Percentiles rank a stretch among this genome's conserved stretches.
These are phyloP conservation scores for Raffaelea albimanens DNA, from an alignment of 2,329 filamentous ascomycete species.

Conservation along the genomic window DNA sequence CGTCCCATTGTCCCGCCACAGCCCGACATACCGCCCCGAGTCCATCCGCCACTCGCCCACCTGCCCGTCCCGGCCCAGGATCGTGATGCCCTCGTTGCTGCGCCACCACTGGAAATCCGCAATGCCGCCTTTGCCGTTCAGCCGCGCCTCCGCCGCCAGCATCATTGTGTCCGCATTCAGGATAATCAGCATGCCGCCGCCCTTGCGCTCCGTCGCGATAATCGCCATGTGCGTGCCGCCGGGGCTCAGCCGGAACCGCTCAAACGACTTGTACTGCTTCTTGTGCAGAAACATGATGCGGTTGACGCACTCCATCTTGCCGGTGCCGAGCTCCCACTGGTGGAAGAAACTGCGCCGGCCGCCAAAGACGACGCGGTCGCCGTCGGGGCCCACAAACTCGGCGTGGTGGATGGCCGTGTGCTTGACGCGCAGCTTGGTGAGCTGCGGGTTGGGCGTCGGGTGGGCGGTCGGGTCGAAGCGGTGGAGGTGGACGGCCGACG, in stretches of 20 bases:
- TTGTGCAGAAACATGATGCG: constrained; percentile 64
- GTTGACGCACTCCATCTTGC: constrained; percentile 72
- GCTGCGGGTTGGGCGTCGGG: constrained; percentile 73
- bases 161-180: constrained; percentile 72
- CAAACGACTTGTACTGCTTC: constrained; percentile 83
- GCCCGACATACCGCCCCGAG: constrained; percentile 58
- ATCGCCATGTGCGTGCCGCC: constrained; percentile 81
- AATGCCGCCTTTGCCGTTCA: constrained; percentile 75
- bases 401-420: constrained; percentile 77
- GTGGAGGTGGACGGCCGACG: constrained; percentile 79
- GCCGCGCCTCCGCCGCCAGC: constrained; percentile 74
- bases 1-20: constrained; percentile 87
- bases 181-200: constrained; percentile 81
- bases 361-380: constrained; percentile 73
- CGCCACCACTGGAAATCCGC: constrained; percentile 93
- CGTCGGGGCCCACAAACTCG: constrained; percentile 64
- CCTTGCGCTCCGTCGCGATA: constrained; percentile 69
- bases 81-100: constrained; percentile 69
- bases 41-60: constrained; percentile 79
- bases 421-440: constrained; percentile 82
- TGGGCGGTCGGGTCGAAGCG: constrained; percentile 70
- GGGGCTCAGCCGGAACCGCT: constrained; percentile 78
- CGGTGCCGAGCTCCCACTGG: constrained; percentile 79
- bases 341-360: constrained; percentile 89
- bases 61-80: constrained; percentile 79